Percentiles rank a stretch among this genome's conserved stretches.
Conservation (phyloP, 2,329 filamentous ascomycete species). For the Fusarium pseudonygamai region DNA sequence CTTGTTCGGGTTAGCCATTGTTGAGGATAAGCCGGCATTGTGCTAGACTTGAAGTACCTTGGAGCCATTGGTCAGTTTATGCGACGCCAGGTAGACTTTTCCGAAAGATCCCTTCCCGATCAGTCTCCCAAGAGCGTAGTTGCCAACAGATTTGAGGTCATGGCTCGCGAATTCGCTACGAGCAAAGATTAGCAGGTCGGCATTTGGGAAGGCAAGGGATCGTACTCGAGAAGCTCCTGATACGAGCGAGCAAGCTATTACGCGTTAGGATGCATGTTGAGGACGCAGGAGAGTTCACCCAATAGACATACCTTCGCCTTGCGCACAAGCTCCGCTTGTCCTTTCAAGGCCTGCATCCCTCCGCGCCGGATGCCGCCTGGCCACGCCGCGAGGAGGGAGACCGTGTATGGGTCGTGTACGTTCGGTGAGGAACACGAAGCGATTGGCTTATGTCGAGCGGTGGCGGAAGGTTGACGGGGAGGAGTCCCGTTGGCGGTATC, state of each 20-base stretch:
- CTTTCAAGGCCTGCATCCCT: constrained; percentile 65
- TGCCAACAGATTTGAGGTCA: constrained; percentile 91
- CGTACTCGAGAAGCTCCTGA: constrained; percentile 93
- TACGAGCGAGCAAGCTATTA: constrained; percentile 92
- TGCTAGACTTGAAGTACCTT: constrained; percentile 68
- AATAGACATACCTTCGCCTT: constrained; percentile 65
- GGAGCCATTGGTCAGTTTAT: constrained; percentile 98
- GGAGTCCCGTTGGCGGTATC: constrained; percentile 30
- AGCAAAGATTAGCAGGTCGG: constrained; percentile 8
- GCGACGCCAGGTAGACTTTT: constrained; percentile 94
- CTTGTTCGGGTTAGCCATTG: constrained; percentile 55
- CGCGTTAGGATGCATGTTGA: background rate
- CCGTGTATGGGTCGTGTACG: background rate
- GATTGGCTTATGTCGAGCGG: constrained; percentile 15
- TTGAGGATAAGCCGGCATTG: background rate
- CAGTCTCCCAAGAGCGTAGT: constrained; percentile 89
- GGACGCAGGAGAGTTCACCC: background rate
- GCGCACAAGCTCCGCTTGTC: constrained; percentile 67
- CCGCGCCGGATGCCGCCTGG: constrained; percentile 42
- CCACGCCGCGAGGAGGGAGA: constrained; percentile 35
- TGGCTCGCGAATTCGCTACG: constrained; percentile 92
- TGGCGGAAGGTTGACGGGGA: constrained; percentile 15
- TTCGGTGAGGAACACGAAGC: background rate
- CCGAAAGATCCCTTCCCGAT: constrained; percentile 99
- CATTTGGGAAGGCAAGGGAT: background rate